Evolutionary conservation across 768 basidiomycete genomes (phyloP), one percentile per base, ranked within the genome.

Genomic region (Vararia minispora): DNA sequence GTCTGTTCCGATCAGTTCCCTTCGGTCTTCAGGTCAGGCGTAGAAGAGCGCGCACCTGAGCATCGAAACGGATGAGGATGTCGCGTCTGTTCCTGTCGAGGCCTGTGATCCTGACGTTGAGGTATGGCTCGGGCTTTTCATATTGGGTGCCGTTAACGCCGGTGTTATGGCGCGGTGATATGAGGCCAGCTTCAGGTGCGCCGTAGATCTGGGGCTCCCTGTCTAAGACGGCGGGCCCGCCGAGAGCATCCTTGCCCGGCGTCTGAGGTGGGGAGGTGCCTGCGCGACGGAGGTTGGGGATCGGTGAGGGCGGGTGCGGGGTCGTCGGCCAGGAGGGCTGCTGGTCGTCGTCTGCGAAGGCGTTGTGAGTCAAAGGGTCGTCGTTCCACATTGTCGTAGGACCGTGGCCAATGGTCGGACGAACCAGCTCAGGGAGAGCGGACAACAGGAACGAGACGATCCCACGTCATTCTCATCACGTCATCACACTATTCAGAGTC

Each of bases 21-120:
- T n/a, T n/a, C n/a, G n/a, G n/a, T n/a, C n/a, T n/a, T n/a, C n/a
- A n/a, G n/a, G 18, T 4, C 2, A 9, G 29, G n/a, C 22, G n/a
- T 13, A 17, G 36, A 35, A 34, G 16, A n/a, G 37, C 4, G 9
- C 72, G 50, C 51, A 92, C 94, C 71, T 94, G 89, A 12, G 90
- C 91, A 58, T 99, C 95, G 45, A 99, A 76, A 55, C 88, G 80
- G 55, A 99, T 70, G 54, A 97, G 74, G 45, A 95, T 80, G 53
- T 99, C 95, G 52, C 92, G 72, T 59, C 90, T 70, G 65, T 98
- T 97, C 60, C 95, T 74, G 61, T 99, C 95, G 53, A 99, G 58
- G 11, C 80, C 85, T 13, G 86, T 84, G 45, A 99, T 84, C 53
- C 89, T 71, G 33, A 94, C 86, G 53, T 88, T 71, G 43, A 99